These are phyloP conservation scores for Yamadazyma diospyri DNA, from an alignment of 1,139 yeast species.

Conservation along the genomic window DNA sequence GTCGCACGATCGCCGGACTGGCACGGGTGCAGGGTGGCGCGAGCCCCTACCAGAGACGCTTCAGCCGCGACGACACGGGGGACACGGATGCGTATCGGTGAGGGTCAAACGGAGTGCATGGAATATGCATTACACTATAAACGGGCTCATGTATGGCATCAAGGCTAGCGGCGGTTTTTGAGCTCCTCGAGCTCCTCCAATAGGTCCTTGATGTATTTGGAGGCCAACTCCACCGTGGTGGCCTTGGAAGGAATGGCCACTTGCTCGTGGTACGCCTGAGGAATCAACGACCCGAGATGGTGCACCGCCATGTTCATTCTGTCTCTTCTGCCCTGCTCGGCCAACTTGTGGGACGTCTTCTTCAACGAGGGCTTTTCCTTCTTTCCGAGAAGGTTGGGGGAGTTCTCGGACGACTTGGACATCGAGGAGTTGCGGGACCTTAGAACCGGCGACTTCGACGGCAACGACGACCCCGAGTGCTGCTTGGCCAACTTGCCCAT, in stretches of 20 bases:
- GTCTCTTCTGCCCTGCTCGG: constrained; percentile 94
- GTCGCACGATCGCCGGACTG: too few relatives aligned
- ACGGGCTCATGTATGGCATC: too few relatives aligned
- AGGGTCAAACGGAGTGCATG: too few relatives aligned
- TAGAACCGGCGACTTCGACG: constrained; percentile 9
- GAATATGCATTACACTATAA: too few relatives aligned
- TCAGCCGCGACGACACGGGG: too few relatives aligned
- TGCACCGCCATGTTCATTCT: constrained; percentile 84
- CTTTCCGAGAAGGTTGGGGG: constrained; percentile 16
- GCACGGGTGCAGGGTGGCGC: too few relatives aligned
- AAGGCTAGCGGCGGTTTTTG: too few relatives aligned
- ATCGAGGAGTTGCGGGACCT: constrained; percentile 17
- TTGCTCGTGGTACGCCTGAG: constrained; percentile 56
- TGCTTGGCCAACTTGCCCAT: constrained; percentile 47
- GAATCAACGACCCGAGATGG: constrained; percentile 67
- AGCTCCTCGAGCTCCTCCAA: constrained; percentile 37
- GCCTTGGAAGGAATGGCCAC: constrained; percentile 79
- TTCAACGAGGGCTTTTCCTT: constrained; percentile 41
- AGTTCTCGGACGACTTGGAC: constrained; percentile 17
- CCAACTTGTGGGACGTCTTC: constrained; percentile 83
- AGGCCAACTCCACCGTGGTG: constrained; percentile 89
- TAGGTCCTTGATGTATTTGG: constrained; percentile 59
- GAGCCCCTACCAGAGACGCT: too few relatives aligned
- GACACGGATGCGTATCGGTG: too few relatives aligned
- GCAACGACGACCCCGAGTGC: constrained; percentile 11